A percentile compares a stretch with the other conserved stretches of the same genome.
phyloP scores from a whole-genome alignment of 164 flowering plant genomes.

The Echeveria elegans region DNA sequence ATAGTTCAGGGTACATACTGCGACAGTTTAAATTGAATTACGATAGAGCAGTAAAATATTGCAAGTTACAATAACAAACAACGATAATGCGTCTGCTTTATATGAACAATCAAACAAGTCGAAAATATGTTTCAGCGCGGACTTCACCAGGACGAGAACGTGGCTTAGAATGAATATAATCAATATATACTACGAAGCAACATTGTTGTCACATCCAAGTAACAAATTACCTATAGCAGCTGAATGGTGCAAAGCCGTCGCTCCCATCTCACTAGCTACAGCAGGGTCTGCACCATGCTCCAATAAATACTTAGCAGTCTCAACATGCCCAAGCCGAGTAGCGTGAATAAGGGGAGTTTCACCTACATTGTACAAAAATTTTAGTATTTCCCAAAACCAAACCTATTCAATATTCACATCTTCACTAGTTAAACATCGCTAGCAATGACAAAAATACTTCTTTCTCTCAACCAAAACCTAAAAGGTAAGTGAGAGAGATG shows the following conservation, averaged over 20 bases:
- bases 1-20: neutral
- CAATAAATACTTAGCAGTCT: slow-evolving; percentile 62
- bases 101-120: neutral
- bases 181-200: neutral
- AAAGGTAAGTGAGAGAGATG: neutral
- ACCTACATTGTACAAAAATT: slow-evolving; percentile 33
- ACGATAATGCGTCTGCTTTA: neutral
- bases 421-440: neutral
- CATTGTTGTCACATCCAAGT: neutral
- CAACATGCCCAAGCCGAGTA: slow-evolving; percentile 71
- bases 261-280: slow-evolving; percentile 68
- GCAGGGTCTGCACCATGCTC: slow-evolving; percentile 75
- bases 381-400: too few species aligned
- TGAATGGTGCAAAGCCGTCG: slow-evolving; percentile 86
- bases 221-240: slow-evolving; percentile 62
- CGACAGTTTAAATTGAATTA: neutral
- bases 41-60: too few species aligned
- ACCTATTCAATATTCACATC: neutral
- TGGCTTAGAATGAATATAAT: neutral
- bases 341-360: slow-evolving; percentile 95
- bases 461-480: neutral
- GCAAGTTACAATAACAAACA: neutral
- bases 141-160: neutral
- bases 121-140: neutral
- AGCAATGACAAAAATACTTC: neutral